A percentile compares a stretch with the other conserved stretches of the same genome.
phyloP scores from a whole-genome alignment of 495 filamentous ascomycete genomes.

The Penicillium canescens region DNA sequence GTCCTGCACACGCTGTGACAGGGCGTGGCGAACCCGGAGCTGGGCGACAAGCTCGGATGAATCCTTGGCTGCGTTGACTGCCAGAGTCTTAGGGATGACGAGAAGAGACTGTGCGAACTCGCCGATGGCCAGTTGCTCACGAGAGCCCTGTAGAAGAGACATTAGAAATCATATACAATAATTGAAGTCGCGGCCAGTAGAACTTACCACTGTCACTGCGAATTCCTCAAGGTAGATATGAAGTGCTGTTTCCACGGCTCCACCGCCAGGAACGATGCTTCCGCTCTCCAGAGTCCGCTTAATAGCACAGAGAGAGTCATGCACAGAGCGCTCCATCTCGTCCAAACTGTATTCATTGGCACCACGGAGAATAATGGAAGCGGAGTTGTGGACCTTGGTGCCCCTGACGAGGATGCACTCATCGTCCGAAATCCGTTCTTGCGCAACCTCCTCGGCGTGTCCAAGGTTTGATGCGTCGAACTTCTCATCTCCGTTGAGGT shows the following conservation, averaged over 20 bases:
- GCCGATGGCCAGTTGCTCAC: conserved; percentile 96
- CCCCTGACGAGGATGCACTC: conserved; percentile 98
- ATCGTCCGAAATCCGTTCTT: conserved; percentile 97
- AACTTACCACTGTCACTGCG: conserved; percentile 86
- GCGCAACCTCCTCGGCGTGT: conserved; percentile 89
- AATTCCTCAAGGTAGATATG: conserved; percentile 99
- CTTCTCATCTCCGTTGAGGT: conserved; percentile 95
- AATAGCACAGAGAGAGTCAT: conserved; percentile 94
- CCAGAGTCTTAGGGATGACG: conserved; percentile 93
- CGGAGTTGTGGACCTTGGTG: conserved; percentile 88
- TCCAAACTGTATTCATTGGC: conserved; percentile 96
- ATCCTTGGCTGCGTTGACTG: conserved; percentile 96
- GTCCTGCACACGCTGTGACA: conserved; percentile 86
- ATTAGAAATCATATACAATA: conserved; percentile 14
- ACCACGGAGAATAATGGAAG: conserved; percentile 95
- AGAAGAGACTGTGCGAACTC: conserved; percentile 96
- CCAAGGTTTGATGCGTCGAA: conserved; percentile 90
- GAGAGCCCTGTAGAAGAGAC: conserved; percentile 63
- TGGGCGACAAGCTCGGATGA: conserved; percentile 92
- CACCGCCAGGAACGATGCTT: conserved; percentile 93
- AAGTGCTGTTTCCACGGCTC: conserved; percentile 96
- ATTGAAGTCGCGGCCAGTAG: not conserved
- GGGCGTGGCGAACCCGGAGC: conserved; percentile 89
- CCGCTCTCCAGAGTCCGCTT: conserved; percentile 97
- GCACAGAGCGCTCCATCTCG: conserved; percentile 98